Base-by-base conservation (phyloP, 2,329 filamentous ascomycete species). In the Ophiostoma novo-ulmi region DNA sequence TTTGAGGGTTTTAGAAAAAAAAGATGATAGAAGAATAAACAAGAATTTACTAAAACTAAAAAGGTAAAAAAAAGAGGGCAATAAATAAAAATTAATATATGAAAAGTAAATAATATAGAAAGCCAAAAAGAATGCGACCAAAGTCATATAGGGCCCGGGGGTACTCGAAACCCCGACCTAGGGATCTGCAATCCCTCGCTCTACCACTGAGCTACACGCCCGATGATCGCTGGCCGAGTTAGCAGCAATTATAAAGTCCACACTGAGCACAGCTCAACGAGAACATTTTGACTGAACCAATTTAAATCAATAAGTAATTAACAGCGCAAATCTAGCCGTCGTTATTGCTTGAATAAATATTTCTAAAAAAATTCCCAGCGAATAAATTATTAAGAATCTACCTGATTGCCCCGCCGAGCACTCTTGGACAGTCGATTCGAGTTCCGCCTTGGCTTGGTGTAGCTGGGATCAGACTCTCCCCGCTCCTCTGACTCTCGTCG, bases 81-180 rank as follows among this genome's bases (percentile, higher is more conserved):
- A 36, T 14, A 39, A 48, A 48, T 6, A 1, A 7, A 48, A 8
- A 3, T 31, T 4, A 31, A 31, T 31, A 3, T 31, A 31, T 31
- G 2, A 31, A 20, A 48, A 48, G 17, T 4, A 17, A 17, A 44
- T 13, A 44, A 5, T 20, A 48, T 17, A 13, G 38, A 31, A 11
- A 31, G 52, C n/a, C 8, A 35, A 69, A 44, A 35, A n/a, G 14
- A 69, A 69, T 3, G 36, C 13, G 39, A 48, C 38, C 35, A 35
- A 38, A 14, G 58, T 20, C 58, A 8, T 26, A n/a, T 17, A 68
- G 44, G 44, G 38, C 52, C 36, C 38, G 41, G 36, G 63, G 63
- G 63, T 65, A 65, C n/a, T 65, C 63, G 63, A 65, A 65, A 65
- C 63, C 63, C 63, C 63, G 63, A 65, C 63, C 63, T 65, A 65